Percentiles rank a stretch among this genome's conserved stretches.
Evolutionary conservation across 768 basidiomycete species (phyloP).

Genomic region (Sistotremastrum niveocremeum): DNA sequence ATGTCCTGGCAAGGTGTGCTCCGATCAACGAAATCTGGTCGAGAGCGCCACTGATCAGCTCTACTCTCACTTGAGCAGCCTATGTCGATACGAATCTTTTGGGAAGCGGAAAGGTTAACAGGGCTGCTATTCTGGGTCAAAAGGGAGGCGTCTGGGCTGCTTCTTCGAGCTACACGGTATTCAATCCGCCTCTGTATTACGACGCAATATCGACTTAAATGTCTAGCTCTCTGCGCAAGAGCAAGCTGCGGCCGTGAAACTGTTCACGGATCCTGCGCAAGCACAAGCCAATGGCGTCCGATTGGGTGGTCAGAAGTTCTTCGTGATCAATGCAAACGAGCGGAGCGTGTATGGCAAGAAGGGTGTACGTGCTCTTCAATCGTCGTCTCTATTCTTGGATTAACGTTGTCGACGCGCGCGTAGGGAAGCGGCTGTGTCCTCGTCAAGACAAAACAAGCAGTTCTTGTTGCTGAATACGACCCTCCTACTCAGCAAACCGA

Average conservation of each 20-base stretch:
- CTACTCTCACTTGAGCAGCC: conserved; percentile 25
- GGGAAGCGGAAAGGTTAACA: conserved; percentile 54
- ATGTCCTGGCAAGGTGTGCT: conserved; percentile 65
- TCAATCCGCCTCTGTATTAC: conserved; percentile 12
- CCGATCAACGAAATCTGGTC: not conserved
- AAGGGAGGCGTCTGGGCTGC: conserved; percentile 70
- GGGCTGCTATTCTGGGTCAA: conserved; percentile 66
- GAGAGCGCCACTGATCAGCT: not conserved
- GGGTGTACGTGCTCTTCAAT: conserved; percentile 32
- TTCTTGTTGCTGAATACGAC: conserved; percentile 66
- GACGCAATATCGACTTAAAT: not conserved
- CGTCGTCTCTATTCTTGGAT: not conserved
- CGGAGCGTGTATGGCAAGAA: conserved; percentile 69
- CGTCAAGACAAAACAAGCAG: conserved; percentile 75
- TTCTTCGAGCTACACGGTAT: conserved; percentile 42
- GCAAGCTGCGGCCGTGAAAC: conserved; percentile 40
- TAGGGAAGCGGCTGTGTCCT: conserved; percentile 61
- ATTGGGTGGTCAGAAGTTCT: conserved; percentile 61
- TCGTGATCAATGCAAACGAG: conserved; percentile 36
- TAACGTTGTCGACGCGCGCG: not conserved
- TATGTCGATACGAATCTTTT: conserved; percentile 77
- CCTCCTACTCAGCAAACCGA: conserved; percentile 55
- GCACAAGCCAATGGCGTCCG: conserved; percentile 47
- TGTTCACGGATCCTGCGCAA: conserved; percentile 26
- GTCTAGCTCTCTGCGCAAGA: conserved; percentile 50